Base-by-base conservation (phyloP, 1,284 basidiomycete genomes). In the Heimioporus retisporus region DNA sequence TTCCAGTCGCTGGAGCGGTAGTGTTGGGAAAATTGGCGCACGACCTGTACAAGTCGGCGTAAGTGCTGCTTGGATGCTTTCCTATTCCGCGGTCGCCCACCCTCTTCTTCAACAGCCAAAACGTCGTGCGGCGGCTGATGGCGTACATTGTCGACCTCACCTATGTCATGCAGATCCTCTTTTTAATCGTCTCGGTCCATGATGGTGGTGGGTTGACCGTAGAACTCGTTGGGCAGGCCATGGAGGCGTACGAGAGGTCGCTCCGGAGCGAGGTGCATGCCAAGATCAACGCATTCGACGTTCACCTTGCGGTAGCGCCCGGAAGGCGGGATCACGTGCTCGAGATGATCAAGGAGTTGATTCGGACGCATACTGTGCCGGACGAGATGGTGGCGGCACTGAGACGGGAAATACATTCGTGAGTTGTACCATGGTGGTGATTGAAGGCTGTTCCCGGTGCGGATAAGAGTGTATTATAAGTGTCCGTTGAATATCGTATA, bases 81-180 rank as follows among this genome's bases (percentile, higher is more conserved):
- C 35, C 35, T 40, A 40, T 40, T 40, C 35, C 10, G 11, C 35
- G 35, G 10, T 40, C 35, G 35, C 35, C 11, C 35, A 40, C 11
- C 35, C 35, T 40, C 7, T 35, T 10, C 35, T 40, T 11, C 35
- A 11, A 8, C 44, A 65, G 65, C 31, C 50, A 58, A 59, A 21
- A 55, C 11, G 23, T 28, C 13, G 53, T 59, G 3, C 55, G 15
- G 48, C 31, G 42, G 19, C 28, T 67, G 44, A 67, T 63, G 46
- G 48, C 64, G 1, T 68, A 68, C 46, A 66, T 68, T 6, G 55
- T 69, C 1, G 68, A 59, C 31, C 44, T 67, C 19, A 69, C 56
- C 6, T 58, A 53, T 40, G 56, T 69, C 19, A 66, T 67, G 68
- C 48, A 69, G 15, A 53, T 55, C 25, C 13, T 69, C 13, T 69